Base-by-base conservation (phyloP, 768 basidiomycete genomes). In the Leucosporidium yakuticum region DNA sequence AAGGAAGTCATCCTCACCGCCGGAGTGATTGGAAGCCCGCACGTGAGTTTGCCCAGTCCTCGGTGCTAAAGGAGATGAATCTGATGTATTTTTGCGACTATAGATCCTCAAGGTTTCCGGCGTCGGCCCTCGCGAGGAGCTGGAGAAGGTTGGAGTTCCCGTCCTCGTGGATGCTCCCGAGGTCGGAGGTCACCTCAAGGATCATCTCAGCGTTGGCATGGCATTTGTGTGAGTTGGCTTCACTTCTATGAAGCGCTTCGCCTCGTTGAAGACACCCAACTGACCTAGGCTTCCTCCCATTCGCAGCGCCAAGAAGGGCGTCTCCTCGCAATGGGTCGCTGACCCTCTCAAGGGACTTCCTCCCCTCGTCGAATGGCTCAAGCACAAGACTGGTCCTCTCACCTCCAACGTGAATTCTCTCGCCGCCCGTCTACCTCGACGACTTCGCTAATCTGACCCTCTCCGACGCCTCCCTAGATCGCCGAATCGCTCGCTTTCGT, bases 171-270 rank as follows among this genome's bases (percentile, higher is more conserved):
- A 82, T 39, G 73, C 81, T 0, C 80, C 80, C 7, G 78, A 75
- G 31, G 83, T 83, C 39, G 83, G 82, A 2, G 76, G 78, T 62
- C 79, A 81, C 67, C 73, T 83, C n/a, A 80, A 80, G 53, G 69
- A 70, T 25, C 69, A 70, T 44, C 48, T 67, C 11, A 29, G 63
- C 1, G 36, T 44, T 0, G 48, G 58, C 4, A 17, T 66, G 14
- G 19, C 21, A 4, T 70, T 67, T 15, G 21, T 11, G 55, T 56
- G 32, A 21, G 29, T 21, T 23, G 19, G 4, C 7, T 21, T 34
- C 23, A 17, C 39, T 9, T 15, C 1, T 32, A 2, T 51, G 50
- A 19, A 51, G 50, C 21, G 21, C 8, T 56, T 14, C 8, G 9
- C n/a, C n/a, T n/a, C 39, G 39, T 44, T 44, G 39, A 44, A 44